phyloP scores from a whole-genome alignment of 1,284 basidiomycete species.

The Wolfiporia cocos region DNA sequence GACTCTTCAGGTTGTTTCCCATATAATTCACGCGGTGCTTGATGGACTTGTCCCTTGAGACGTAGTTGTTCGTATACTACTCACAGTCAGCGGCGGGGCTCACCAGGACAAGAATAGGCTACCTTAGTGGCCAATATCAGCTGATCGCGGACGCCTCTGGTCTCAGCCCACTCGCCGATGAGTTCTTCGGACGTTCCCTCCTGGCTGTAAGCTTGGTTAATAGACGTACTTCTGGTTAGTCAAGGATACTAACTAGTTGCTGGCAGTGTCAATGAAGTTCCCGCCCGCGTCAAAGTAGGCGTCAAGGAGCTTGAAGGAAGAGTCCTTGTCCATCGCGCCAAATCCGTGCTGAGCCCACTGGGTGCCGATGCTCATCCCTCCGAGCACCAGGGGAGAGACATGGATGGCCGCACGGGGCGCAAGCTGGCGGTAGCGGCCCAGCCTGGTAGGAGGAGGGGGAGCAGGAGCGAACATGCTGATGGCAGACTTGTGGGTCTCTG shows the following conservation, averaged over 20 bases:
- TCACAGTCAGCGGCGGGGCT: not conserved
- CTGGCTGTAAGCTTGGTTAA: too few species aligned
- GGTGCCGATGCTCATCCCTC: not conserved
- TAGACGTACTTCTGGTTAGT: too few species aligned
- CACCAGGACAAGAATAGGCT: too few species aligned
- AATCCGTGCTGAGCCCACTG: slow-evolving; percentile 29
- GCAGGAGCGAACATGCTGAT: too few species aligned
- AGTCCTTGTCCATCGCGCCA: slow-evolving; percentile 33
- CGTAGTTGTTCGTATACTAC: slow-evolving; percentile 29
- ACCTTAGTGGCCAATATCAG: slow-evolving; percentile 39
- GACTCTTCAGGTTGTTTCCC: slow-evolving; percentile 40
- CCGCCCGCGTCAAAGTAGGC: slow-evolving; percentile 26
- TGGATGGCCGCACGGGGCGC: not conserved
- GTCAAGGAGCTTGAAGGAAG: slow-evolving; percentile 28
- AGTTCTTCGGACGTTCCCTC: slow-evolving; percentile 25
- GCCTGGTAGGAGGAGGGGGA: not conserved
- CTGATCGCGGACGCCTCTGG: slow-evolving; percentile 33
- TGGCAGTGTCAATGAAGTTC: slow-evolving; percentile 29
- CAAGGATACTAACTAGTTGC: slow-evolving; percentile 20
- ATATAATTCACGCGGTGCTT: slow-evolving; percentile 33
- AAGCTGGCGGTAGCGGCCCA: not conserved
- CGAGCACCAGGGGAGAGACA: not conserved
- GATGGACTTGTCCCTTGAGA: slow-evolving; percentile 15
- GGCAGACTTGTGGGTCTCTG: too few species aligned
- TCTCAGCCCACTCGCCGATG: slow-evolving; percentile 39